These are phyloP conservation scores for Lentinula boryana DNA, from an alignment of 768 basidiomycete genomes.

Conservation along the genomic window DNA sequence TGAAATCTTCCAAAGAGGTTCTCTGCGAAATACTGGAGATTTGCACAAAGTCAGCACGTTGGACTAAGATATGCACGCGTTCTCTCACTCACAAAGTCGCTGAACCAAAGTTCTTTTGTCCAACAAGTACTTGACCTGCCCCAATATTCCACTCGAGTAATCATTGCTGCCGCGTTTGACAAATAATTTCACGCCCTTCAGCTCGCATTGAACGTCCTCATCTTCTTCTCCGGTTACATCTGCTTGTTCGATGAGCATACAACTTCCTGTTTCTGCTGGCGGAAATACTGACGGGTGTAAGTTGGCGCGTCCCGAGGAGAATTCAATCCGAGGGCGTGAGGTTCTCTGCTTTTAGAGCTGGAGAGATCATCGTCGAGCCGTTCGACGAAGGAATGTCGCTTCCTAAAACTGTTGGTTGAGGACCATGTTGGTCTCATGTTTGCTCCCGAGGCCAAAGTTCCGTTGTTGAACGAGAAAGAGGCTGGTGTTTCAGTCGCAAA, in stretches of 20 bases:
- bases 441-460: not conserved
- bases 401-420: constrained; percentile 1
- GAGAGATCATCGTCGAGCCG: not conserved
- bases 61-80: not conserved
- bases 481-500: not conserved
- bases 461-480: not conserved
- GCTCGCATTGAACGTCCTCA: constrained; percentile 48
- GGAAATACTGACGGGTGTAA: constrained; percentile 5
- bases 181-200: constrained; percentile 58
- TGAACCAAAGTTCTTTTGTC: constrained; percentile 34
- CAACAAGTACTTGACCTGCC: constrained; percentile 54
- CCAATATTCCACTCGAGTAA: constrained; percentile 55
- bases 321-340: not conserved
- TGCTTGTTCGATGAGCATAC: constrained; percentile 11
- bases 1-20: constrained; percentile 63
- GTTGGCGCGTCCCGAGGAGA: not conserved
- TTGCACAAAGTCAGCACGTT: constrained; percentile 7
- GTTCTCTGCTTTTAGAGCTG: not conserved
- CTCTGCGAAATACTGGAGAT: constrained; percentile 58
- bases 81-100: constrained; percentile 38
- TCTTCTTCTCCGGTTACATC: constrained; percentile 62
- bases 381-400: constrained; percentile 3
- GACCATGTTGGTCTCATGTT: constrained; percentile 4
- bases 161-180: constrained; percentile 49
- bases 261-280: not conserved